These are phyloP conservation scores for Brettanomyces custersianus DNA, from an alignment of 805 yeast genomes.

Conservation along the genomic window DNA sequence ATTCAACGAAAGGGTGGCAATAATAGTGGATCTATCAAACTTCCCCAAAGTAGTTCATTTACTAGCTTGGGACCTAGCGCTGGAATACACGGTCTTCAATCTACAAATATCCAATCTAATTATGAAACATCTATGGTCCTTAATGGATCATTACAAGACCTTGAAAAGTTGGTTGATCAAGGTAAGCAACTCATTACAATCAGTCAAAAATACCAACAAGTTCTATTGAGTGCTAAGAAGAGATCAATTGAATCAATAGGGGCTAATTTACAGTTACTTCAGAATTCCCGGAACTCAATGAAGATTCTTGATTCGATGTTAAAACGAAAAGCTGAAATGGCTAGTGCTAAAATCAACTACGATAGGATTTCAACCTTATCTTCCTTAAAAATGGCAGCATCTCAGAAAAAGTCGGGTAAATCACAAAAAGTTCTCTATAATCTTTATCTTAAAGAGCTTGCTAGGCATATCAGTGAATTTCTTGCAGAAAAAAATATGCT, in stretches of 20 bases:
- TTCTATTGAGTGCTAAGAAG: conserved; percentile 10
- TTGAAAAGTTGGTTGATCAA: conserved; percentile 67
- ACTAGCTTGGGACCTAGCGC: conserved; percentile 16
- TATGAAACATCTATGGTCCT: conserved; percentile 53
- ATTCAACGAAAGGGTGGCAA: conserved; percentile 15
- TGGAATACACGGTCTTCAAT: conserved; percentile 70
- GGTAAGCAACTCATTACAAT: conserved; percentile 64
- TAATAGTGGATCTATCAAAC: conserved; percentile 29
- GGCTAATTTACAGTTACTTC: conserved; percentile 18
- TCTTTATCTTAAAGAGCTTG: conserved; percentile 47
- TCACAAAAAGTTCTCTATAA: conserved; percentile 12
- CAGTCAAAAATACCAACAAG: conserved; percentile 33
- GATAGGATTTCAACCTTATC: conserved; percentile 15
- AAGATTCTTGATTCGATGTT: conserved; percentile 20
- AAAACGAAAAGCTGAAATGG: conserved; percentile 18
- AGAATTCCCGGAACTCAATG: conserved; percentile 22
- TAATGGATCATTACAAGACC: conserved; percentile 63
- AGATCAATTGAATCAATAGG: conserved; percentile 12
- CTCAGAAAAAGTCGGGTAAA: neutral
- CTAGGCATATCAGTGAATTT: conserved; percentile 75
- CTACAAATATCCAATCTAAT: conserved; percentile 43
- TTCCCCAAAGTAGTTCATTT: neutral
- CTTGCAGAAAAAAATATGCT: conserved; percentile 35
- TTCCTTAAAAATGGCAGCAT: conserved; percentile 9
- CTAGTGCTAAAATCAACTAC: conserved; percentile 13